A percentile compares a stretch with the other conserved stretches of the same genome.
Evolutionary conservation across 2,329 filamentous ascomycete genomes (phyloP).

Genomic region (Alternaria metachromatica): DNA sequence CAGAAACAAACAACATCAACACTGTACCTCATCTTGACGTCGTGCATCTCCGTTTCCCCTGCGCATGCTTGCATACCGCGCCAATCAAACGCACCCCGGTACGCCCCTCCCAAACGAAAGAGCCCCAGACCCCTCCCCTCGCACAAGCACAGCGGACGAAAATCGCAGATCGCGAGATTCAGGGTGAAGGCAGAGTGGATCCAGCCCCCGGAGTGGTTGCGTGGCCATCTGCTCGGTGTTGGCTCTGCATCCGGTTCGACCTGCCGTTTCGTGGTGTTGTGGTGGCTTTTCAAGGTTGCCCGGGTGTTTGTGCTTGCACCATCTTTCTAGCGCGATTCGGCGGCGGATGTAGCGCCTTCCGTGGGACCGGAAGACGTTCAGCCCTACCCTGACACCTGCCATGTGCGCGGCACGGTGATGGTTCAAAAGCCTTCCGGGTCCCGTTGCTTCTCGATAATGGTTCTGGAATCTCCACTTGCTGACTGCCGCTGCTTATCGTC

Average conservation of each 20-base stretch:
- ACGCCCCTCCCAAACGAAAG: not conserved
- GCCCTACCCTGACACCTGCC: conserved; percentile 11
- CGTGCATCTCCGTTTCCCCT: not conserved
- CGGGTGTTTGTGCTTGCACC: not conserved
- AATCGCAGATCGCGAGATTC: conserved; percentile 7
- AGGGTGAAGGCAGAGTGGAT: conserved; percentile 9
- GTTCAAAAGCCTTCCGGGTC: conserved; percentile 7
- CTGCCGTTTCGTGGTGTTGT: not conserved
- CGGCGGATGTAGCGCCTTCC: conserved; percentile 12
- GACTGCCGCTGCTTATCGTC: not conserved
- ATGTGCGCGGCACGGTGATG: not conserved
- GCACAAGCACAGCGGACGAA: conserved; percentile 9
- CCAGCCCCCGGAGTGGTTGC: not conserved
- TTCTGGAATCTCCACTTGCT: not conserved
- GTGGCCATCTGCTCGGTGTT: conserved; percentile 4
- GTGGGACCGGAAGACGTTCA: conserved; percentile 1
- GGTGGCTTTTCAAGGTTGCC: not conserved
- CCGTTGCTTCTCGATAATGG: not conserved
- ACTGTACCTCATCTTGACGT: not conserved
- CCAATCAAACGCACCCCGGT: not conserved
- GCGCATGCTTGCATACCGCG: not conserved
- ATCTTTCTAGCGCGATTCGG: not conserved
- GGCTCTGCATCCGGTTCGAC: not conserved
- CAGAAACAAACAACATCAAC: not conserved
- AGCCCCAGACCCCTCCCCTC: not conserved